These are phyloP conservation scores for Erythrobasidium yunnanense DNA, from an alignment of 768 basidiomycete genomes.

Conservation along the genomic window DNA sequence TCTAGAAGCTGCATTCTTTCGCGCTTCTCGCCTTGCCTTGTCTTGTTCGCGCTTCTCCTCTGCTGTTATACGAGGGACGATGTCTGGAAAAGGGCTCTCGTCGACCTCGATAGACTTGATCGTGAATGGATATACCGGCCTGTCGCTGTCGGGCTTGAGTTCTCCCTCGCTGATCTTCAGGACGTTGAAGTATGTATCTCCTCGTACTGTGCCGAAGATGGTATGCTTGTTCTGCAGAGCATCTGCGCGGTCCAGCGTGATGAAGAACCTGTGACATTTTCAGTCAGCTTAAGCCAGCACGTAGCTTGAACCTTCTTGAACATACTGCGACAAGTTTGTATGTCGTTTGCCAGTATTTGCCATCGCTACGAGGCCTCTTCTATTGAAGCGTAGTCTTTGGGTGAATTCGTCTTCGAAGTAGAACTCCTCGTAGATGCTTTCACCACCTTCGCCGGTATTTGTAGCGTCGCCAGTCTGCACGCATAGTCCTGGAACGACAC, in stretches of 20 bases:
- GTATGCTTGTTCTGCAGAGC: slow-evolving; percentile 92
- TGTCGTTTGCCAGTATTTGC: slow-evolving; percentile 73
- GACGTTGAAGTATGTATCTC: slow-evolving; percentile 81
- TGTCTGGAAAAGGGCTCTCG: slow-evolving; percentile 90
- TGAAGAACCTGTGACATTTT: slow-evolving; percentile 46
- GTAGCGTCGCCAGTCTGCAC: slow-evolving; percentile 91
- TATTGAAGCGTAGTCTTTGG: slow-evolving; percentile 72
- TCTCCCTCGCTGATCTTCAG: slow-evolving; percentile 35
- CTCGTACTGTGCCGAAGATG: slow-evolving; percentile 66
- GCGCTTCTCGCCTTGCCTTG: slow-evolving; percentile 62
- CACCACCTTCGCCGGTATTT: slow-evolving; percentile 80
- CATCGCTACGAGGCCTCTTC: slow-evolving; percentile 88
- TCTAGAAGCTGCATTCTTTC: slow-evolving; percentile 66
- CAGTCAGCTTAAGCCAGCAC: not conserved
- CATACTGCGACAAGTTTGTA: slow-evolving; percentile 85
- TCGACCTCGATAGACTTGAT: slow-evolving; percentile 73
- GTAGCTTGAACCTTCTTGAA: not conserved
- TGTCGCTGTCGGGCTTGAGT: slow-evolving; percentile 63
- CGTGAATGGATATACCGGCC: slow-evolving; percentile 80
- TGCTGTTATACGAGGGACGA: slow-evolving; percentile 89
- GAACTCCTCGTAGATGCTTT: slow-evolving; percentile 82
- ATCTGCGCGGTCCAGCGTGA: slow-evolving; percentile 63
- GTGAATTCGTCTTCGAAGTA: slow-evolving; percentile 92
- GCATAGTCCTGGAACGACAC: slow-evolving; percentile 82
- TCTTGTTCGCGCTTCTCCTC: slow-evolving; percentile 65